phyloP scores from a whole-genome alignment of 2,329 filamentous ascomycete genomes.

The Epichloe scottii region DNA sequence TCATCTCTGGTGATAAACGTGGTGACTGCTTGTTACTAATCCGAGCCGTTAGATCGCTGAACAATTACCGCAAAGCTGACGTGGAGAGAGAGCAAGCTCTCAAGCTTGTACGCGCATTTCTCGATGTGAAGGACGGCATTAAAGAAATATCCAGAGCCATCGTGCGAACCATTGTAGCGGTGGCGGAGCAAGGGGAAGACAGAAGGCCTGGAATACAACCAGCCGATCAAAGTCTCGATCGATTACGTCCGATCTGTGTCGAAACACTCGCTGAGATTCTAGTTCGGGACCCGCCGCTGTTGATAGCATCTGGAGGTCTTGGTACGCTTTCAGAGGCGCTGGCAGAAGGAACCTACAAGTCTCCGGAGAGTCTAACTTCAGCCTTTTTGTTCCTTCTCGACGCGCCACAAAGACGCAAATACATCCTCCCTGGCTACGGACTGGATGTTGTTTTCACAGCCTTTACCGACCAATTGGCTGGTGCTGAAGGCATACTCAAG shows the following conservation, averaged over 20 bases:
- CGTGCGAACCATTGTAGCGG: constrained; percentile 77
- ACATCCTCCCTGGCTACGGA: constrained; percentile 77
- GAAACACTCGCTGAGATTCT: constrained; percentile 89
- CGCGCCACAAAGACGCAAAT: constrained; percentile 65
- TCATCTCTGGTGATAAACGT: not conserved
- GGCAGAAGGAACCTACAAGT: constrained; percentile 81
- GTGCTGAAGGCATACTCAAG: constrained; percentile 54
- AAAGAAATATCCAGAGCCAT: constrained; percentile 77
- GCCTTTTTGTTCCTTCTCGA: constrained; percentile 89
- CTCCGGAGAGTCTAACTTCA: constrained; percentile 75
- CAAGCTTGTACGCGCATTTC: constrained; percentile 88
- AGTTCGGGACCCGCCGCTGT: constrained; percentile 67
- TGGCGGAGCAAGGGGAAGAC: constrained; percentile 81
- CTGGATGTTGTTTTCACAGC: constrained; percentile 81
- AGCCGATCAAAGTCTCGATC: constrained; percentile 65
- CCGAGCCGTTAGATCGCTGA: constrained; percentile 49
- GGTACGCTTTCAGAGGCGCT: constrained; percentile 83
- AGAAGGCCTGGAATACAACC: constrained; percentile 61
- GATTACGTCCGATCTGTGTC: constrained; percentile 78
- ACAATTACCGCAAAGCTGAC: constrained; percentile 93
- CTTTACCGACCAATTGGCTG: constrained; percentile 70
- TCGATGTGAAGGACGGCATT: constrained; percentile 89
- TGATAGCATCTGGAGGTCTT: constrained; percentile 75
- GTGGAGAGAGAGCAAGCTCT: constrained; percentile 93
- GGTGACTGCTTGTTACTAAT: constrained; percentile 1